These are phyloP conservation scores for Asterella californica DNA, from an alignment of 225 moss, liverwort and hornwort genomes.

Conservation along the genomic window DNA sequence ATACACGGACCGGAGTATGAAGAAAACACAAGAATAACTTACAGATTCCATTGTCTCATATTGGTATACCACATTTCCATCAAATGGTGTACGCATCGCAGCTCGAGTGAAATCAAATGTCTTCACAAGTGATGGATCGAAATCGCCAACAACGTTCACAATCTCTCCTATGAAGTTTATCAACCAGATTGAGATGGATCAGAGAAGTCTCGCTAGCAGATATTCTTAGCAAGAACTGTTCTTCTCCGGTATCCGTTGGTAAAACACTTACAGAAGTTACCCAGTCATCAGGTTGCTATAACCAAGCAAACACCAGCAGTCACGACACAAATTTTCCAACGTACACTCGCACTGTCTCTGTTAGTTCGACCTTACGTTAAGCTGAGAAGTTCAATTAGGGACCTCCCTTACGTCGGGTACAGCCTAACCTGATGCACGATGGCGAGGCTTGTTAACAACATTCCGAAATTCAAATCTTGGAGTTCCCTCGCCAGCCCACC, in stretches of 20 bases:
- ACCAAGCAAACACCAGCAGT: background rate
- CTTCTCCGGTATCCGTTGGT: background rate
- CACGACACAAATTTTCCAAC: background rate
- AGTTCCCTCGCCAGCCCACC: constrained; percentile 80
- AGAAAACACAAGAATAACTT: constrained; percentile 26
- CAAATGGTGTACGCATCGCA: constrained; percentile 85
- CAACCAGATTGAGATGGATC: background rate
- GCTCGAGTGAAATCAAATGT: constrained; percentile 90
- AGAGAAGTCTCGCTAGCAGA: background rate
- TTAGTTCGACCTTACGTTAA: background rate
- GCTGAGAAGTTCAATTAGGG: no score
- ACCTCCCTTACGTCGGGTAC: background rate
- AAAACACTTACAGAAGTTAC: background rate
- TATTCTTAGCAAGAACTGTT: background rate
- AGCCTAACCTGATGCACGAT: constrained; percentile 65
- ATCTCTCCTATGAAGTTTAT: constrained; percentile 62
- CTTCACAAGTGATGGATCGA: constrained; percentile 69
- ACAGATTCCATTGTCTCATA: constrained; percentile 99
- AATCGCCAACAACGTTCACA: constrained; percentile 83
- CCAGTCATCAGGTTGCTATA: no score
- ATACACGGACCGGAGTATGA: background rate
- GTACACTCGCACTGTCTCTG: background rate
- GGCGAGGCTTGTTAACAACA: constrained; percentile 83
- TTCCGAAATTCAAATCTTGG: constrained; percentile 87
- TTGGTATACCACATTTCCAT: constrained; percentile 93